Conservation (phyloP, 129 eudicot genomes). For the Centrapalus pauciflorus region DNA sequence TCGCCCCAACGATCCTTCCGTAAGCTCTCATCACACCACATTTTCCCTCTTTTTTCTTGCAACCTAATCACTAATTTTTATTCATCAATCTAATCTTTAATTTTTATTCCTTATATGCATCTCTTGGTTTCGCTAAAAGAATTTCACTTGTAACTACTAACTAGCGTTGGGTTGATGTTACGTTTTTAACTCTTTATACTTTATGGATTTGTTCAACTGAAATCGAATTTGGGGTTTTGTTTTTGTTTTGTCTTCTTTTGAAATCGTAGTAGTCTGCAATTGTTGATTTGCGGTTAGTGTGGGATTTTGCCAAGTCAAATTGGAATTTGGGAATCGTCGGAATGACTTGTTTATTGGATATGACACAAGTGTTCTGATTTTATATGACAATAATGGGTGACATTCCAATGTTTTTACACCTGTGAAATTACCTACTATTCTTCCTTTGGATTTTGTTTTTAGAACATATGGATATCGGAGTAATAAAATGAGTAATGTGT, state of each 20-base stretch:
- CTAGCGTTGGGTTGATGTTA: background rate
- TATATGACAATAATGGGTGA: background rate
- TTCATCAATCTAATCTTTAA: background rate
- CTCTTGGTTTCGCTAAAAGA: background rate
- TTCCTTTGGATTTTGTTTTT: background rate
- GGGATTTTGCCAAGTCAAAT: background rate
- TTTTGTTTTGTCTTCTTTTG: background rate
- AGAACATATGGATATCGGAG: background rate
- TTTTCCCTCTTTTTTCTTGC: background rate
- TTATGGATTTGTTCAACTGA: background rate
- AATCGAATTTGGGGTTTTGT: background rate
- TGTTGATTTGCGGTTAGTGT: background rate
- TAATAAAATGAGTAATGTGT: background rate
- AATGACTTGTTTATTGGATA: background rate
- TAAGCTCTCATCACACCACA: slow-evolving; percentile 25
- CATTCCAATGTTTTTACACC: background rate
- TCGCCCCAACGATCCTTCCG: slow-evolving; percentile 73
- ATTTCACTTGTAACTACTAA: background rate
- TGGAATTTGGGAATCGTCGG: background rate
- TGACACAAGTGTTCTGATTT: background rate
- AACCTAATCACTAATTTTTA: background rate
- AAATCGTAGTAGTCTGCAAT: background rate
- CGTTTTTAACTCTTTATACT: background rate
- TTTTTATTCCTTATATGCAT: background rate
- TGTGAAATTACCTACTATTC: too few relatives aligned